Percentiles rank a stretch among this genome's conserved stretches.
phyloP scores from a whole-genome alignment of 306 rosid genomes.

The Quercus cerris region DNA sequence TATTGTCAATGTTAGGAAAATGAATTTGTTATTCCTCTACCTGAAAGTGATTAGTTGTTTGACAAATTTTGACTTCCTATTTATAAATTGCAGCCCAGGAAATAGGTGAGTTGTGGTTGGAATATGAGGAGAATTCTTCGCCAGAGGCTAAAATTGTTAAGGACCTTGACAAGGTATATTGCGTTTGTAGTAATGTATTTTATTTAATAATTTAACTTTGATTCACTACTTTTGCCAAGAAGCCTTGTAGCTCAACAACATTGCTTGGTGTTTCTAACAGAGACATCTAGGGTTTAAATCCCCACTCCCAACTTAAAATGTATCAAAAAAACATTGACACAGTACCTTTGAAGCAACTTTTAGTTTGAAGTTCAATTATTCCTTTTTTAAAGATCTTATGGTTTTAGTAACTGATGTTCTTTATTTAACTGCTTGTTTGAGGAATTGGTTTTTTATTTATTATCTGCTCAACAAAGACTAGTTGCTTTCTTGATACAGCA shows the following conservation, averaged over 20 bases:
- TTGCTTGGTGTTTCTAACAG: too few species aligned
- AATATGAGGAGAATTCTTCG: conserved; percentile 75
- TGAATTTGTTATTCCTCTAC: not conserved
- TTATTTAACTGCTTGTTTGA: not conserved
- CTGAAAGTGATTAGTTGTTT: conserved; percentile 14
- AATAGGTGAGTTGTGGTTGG: conserved; percentile 77
- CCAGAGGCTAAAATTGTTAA: conserved; percentile 88
- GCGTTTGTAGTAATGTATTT: not conserved
- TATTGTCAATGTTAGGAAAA: not conserved
- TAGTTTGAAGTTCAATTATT: not conserved
- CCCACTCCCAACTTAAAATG: too few species aligned
- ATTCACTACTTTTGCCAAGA: not conserved
- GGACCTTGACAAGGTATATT: conserved; percentile 81
- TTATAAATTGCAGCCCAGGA: conserved; percentile 58
- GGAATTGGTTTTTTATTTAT: not conserved
- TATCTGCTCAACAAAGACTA: not conserved
- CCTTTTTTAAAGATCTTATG: not conserved
- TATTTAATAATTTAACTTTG: conserved; percentile 10
- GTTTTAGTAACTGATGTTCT: conserved; percentile 2
- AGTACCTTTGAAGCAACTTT: conserved; percentile 4
- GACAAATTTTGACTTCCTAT: conserved; percentile 9
- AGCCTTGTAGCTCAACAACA: too few species aligned
- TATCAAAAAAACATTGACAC: too few species aligned
- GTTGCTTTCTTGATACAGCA: not conserved
- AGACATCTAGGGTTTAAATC: too few species aligned